Evolutionary conservation across 2,329 filamentous ascomycete species (phyloP).

Genomic region (Alternaria brassicicola): DNA sequence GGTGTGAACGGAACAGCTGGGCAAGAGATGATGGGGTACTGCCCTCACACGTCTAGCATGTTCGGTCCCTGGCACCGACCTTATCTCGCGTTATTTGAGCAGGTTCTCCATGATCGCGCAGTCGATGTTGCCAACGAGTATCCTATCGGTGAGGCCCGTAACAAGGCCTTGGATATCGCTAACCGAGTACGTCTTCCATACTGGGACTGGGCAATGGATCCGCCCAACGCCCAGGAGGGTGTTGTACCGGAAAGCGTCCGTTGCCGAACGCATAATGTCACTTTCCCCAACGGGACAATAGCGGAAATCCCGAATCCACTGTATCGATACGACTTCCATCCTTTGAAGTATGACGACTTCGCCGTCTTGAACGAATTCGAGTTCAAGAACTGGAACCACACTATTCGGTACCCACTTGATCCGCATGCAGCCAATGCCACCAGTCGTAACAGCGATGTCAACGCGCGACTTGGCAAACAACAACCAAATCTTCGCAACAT

Average conservation of each 20-base stretch:
- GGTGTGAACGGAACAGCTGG: slow-evolving; percentile 28
- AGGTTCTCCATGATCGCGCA: slow-evolving; percentile 39
- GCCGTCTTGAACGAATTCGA: slow-evolving; percentile 35
- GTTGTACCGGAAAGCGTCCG: slow-evolving; percentile 35
- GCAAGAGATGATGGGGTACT: slow-evolving; percentile 36
- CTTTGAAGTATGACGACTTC: slow-evolving; percentile 37
- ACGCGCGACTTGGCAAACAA: slow-evolving; percentile 30
- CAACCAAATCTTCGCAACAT: slow-evolving; percentile 41
- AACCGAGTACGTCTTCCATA: slow-evolving; percentile 41
- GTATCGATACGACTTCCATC: slow-evolving; percentile 40
- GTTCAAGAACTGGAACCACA: slow-evolving; percentile 44
- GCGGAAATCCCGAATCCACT: slow-evolving; percentile 36
- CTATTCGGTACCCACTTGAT: slow-evolving; percentile 35
- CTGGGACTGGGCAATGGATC: slow-evolving; percentile 44
- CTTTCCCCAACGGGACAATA: slow-evolving; percentile 35
- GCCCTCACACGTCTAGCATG: slow-evolving; percentile 39
- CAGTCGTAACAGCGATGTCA: slow-evolving; percentile 38
- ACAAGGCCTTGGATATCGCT: slow-evolving; percentile 31
- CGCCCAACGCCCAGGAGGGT: slow-evolving; percentile 28
- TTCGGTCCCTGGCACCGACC: slow-evolving; percentile 44
- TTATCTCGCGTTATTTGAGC: slow-evolving; percentile 43
- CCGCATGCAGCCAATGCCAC: slow-evolving; percentile 31
- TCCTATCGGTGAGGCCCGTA: slow-evolving; percentile 27
- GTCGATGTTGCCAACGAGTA: slow-evolving; percentile 40
- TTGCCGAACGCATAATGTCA: slow-evolving; percentile 25